Percentiles rank a stretch among this genome's conserved stretches.
phyloP scores from a whole-genome alignment of 164 flowering plant species.

The Umbellularia californica region DNA sequence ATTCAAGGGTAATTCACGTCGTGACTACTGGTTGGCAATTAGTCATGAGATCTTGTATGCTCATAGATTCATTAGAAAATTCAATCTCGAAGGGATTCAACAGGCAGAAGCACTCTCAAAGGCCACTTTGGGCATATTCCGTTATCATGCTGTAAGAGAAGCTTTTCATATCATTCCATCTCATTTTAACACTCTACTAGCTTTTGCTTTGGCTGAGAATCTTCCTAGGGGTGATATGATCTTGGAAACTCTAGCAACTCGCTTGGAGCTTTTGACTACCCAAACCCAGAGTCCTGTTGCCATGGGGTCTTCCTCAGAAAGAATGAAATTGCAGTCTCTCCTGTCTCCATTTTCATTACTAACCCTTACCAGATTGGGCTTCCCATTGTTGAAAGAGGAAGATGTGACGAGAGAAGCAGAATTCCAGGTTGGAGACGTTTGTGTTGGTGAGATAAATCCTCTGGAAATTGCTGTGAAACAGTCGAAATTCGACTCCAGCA shows the following conservation, averaged over 20 bases:
- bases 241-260: constrained; percentile 54
- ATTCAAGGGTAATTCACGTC: constrained; percentile 75
- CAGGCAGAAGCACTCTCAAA: constrained; percentile 69
- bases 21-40: constrained; percentile 88
- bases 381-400: constrained; percentile 27
- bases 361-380: constrained; percentile 52
- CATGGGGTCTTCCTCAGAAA: constrained; percentile 13
- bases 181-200: constrained; percentile 57
- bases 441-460: constrained; percentile 66
- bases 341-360: constrained; percentile 44
- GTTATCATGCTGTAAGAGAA: constrained; percentile 71
- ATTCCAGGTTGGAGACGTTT: constrained; percentile 39
- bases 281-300: constrained; percentile 19
- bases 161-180: constrained; percentile 52
- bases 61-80: constrained; percentile 57
- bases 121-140: constrained; percentile 59
- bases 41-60: constrained; percentile 64
- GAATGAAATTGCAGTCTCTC: constrained; percentile 18
- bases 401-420: constrained; percentile 27
- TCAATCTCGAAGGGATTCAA: constrained; percentile 44
- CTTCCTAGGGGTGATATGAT: constrained; percentile 83
- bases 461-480: constrained; percentile 60
- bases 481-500: constrained; percentile 46
- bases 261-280: constrained; percentile 31
- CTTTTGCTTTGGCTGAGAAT: constrained; percentile 71